Evolutionary conservation across 257 asterid genomes (phyloP).

Genomic region (Solanum rostratum): DNA sequence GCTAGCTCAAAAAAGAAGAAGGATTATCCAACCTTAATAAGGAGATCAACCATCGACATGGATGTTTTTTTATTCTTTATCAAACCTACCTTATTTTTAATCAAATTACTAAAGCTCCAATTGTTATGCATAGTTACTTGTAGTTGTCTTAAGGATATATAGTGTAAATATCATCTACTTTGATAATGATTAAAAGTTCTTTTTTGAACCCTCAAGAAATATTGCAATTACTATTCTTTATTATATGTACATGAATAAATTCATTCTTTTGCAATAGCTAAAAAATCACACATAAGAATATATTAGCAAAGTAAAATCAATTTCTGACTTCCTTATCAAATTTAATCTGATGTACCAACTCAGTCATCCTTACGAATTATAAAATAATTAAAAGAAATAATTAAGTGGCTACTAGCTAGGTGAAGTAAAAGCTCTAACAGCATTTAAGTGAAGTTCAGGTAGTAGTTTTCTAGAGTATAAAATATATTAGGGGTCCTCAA

Average conservation of each 20-base stretch:
- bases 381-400: not conserved
- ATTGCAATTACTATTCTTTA: not conserved
- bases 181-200: not conserved
- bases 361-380: not conserved
- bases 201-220: not conserved
- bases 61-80: too few species aligned
- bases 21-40: too few species aligned
- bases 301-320: too few species aligned
- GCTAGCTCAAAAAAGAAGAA: too few species aligned
- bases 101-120: not conserved
- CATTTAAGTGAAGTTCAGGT: not conserved
- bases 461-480: not conserved
- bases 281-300: too few species aligned
- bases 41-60: too few species aligned
- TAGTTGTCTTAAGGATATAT: not conserved
- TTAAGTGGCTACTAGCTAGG: not conserved
- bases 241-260: not conserved
- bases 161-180: not conserved
- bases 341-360: not conserved
- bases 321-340: too few species aligned
- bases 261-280: too few species aligned
- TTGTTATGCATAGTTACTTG: not conserved
- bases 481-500: conserved; percentile 11
- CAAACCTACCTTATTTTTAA: not conserved
- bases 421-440: not conserved